Evolutionary conservation across 176 grass and related monocot genomes (phyloP), one percentile per base, ranked within the genome.

Genomic region (Tillandsia fasciculata): DNA sequence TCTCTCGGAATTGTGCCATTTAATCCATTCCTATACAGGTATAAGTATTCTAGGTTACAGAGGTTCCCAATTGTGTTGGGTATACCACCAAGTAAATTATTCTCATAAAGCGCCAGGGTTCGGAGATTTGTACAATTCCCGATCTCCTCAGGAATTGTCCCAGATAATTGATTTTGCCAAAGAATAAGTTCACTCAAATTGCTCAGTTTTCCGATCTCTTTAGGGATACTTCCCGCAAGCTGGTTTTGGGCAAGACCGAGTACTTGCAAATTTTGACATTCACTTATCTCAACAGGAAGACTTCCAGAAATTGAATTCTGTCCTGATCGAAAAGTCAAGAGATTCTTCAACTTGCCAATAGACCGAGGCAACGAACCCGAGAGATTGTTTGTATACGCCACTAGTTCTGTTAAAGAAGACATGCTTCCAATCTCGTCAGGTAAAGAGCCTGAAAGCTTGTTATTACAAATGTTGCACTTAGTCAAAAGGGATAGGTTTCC

Each of bases 191-290:
- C 95, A 10, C 69, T 90, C 84, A 99, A 84, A 53, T 86, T 53
- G 69, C 42, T 57, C 72, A 99, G 64, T 11, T 66, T 90, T 59
- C 82, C 87, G 53, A 91, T 78, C 74, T 88, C 90, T 78, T 86
- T 94, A 2, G 95, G 95, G 13, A 99, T 52, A 48, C 77, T 33
- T 67, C 84, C 90, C 58, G 77, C 79, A n/a, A 99, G 28, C 49
- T 79, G 82, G 77, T 99, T 99, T 70, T 91, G 95, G 12, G 95
- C 95, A 73, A 99, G 95, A 75, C 95, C 95, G 71, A 99, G 88
- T 11, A 99, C 12, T 24, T 64, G 10, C 22, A 99, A 26, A 22
- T 91, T 88, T 12, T 72, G 12, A 20, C 95, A 99, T 70, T 85
- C 87, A 57, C 87, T 65, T 52, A 99, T 99, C 83, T 94, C 89